Evolutionary conservation across 805 yeast species (phyloP), one percentile per base, ranked within the genome.

Genomic region (Ogataea populi-albae): DNA sequence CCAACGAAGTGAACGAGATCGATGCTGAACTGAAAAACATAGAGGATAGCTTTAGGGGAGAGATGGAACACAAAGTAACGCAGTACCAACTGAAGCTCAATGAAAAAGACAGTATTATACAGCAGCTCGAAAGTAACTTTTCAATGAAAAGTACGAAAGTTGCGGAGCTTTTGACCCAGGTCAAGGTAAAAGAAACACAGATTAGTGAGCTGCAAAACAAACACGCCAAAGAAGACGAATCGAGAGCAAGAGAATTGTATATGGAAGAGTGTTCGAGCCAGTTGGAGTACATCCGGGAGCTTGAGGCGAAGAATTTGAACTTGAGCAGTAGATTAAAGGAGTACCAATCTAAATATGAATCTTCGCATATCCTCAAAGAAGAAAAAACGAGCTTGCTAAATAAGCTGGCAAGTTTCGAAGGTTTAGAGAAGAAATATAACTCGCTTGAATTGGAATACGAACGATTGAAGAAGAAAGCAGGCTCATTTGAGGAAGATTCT

Each of bases 311-410:
- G 42, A 73, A 75, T 41, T 61, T 77, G 34, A 61, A 68, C 6
- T 77, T 81, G 50, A 61, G 75, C 16, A 72, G 68, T 40, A 70
- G 75, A 25, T 66, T 81, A 38, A 69, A 69, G 42, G 61, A 65
- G 7, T 60, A 77, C 17, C 73, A 73, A 42, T 58, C 72, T 41
- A 66, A 67, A 40, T 64, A 74, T 41, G 55, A 59, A 19, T 68
- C 73, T 17, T 55, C 59, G 5, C 82, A 76, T 46, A 50, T 81
- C 7, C 57, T 81, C 22, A 74, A 70, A 45, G 81, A 75, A 43
- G 82, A 81, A 41, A 78, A 75, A 36, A 43, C 52, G 0, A 47
- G 69, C 0, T 53, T 80, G 22, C 51, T 57, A 16, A 56, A 62
- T 14, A 69, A 69, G 40, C 29, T 78, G 14, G 38, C 48, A 3